Evolutionary conservation across 2,329 filamentous ascomycete species (phyloP).

Genomic region (Cladosporium velox): DNA sequence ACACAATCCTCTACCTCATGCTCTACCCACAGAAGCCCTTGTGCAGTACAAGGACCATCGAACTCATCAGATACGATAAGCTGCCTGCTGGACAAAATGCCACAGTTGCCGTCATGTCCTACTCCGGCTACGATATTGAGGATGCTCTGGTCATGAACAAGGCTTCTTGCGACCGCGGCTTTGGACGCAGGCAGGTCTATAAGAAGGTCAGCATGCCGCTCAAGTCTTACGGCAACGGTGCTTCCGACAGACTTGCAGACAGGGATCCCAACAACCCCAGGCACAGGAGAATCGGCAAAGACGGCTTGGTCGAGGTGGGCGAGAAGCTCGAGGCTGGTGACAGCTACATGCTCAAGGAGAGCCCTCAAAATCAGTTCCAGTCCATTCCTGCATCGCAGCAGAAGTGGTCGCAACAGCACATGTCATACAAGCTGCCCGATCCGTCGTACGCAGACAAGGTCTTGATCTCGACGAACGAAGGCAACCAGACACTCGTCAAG

Average conservation of each 20-base stretch:
- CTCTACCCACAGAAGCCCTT: conserved; percentile 97
- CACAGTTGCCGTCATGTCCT: conserved; percentile 98
- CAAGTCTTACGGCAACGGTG: conserved; percentile 83
- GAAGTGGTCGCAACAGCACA: conserved; percentile 38
- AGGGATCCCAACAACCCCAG: conserved; percentile 52
- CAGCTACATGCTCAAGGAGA: conserved; percentile 87
- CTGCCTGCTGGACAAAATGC: conserved; percentile 96
- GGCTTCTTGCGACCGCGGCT: conserved; percentile 90
- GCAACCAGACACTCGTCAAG: conserved; percentile 84
- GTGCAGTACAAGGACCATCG: conserved; percentile 95
- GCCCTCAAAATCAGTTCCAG: conserved; percentile 74
- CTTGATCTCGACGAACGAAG: conserved; percentile 86
- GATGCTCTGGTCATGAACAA: conserved; percentile 97
- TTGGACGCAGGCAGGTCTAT: conserved; percentile 97
- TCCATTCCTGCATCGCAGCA: conserved; percentile 29
- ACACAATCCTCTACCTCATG: conserved; percentile 92
- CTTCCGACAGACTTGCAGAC: conserved; percentile 63
- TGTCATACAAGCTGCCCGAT: conserved; percentile 62
- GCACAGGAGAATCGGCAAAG: conserved; percentile 74
- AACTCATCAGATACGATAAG: conserved; percentile 95
- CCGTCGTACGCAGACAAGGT: conserved; percentile 92
- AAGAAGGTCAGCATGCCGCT: conserved; percentile 86
- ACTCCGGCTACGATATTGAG: conserved; percentile 98
- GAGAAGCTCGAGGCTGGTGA: conserved; percentile 76
- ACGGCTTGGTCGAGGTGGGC: conserved; percentile 87